Evolutionary conservation across 805 yeast genomes (phyloP), one percentile per base, ranked within the genome.

Genomic region (Starmerella gropengiesseri): DNA sequence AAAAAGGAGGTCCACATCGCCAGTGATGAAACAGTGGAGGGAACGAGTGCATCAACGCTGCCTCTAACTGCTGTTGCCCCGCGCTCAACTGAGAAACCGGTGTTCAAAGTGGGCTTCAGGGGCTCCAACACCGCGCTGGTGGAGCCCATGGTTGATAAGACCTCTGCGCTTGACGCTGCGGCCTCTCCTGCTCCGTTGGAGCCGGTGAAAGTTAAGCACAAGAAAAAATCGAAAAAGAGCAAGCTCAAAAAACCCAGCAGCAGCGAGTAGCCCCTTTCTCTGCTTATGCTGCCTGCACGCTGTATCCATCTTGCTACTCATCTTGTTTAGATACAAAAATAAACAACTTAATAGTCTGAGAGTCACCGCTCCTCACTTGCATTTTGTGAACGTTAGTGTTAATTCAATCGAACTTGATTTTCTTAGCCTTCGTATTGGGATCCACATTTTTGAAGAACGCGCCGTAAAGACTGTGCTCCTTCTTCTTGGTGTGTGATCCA

Each of bases 401-500:
- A 3, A 7, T 5, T 51, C 59, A 73, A 55, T 74, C 78, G 54
- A 91, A 89, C 55, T 85, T 85, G 56, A 89, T 84, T 72, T 91
- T 91, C 66, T 84, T 91, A 44, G 82, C 77, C 57, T 78, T 76
- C 60, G 79, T 77, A 50, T 75, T 67, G 71, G 83, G 72, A 56
- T 86, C 97, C 37, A 89, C 91, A 58, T 87, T 85, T 60, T 89
- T 91, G 70, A 68, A 91, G 69, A 91, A 91, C 1, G 97, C 96
- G 52, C 99, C 99, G 56, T 91, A 91, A n/a, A 89, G 95, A 51
- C 89, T 77, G 60, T 91, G 98, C 51, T 85, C 87, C 70, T 91
- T 91, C 80, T 87, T 89, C 66, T 91, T 91, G 9, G 97, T 91
- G 65, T 91, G 97, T 6, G 95, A 86, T 37, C 99, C 99, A 55